These are phyloP conservation scores for Oryza officinalis DNA, from an alignment of 176 grass and related monocot genomes.

Conservation along the genomic window DNA sequence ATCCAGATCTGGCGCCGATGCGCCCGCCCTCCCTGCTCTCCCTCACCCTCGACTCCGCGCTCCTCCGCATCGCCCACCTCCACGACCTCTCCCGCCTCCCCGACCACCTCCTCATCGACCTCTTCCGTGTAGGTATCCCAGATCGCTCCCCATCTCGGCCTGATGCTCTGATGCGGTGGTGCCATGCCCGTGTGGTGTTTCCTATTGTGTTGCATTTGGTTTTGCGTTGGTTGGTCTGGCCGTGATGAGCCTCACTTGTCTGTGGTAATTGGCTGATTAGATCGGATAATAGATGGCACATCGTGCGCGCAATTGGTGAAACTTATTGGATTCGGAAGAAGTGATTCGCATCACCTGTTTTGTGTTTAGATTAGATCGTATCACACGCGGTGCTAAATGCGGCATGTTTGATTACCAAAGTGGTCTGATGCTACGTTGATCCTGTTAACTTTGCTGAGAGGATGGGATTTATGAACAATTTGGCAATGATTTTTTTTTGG, in stretches of 20 bases:
- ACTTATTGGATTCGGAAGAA: background rate
- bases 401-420: background rate
- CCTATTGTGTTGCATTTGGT: background rate
- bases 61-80: slow-evolving; percentile 65
- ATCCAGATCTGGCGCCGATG: slow-evolving; percentile 66
- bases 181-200: too few species aligned
- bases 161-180: background rate
- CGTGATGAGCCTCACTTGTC: background rate
- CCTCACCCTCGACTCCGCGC: slow-evolving; percentile 79
- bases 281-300: background rate
- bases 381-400: background rate
- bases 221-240: background rate
- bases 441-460: background rate
- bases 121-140: slow-evolving; percentile 58
- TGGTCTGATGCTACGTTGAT: background rate
- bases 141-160: background rate
- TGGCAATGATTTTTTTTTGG: background rate
- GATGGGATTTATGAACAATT: background rate
- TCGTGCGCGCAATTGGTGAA: background rate
- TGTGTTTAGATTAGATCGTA: too few species aligned
- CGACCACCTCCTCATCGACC: slow-evolving; percentile 84
- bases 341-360: background rate
- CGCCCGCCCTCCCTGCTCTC: slow-evolving; percentile 78
- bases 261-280: background rate
- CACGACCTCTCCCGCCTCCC: slow-evolving; percentile 74